A percentile compares a stretch with the other conserved stretches of the same genome.
Evolutionary conservation across 2,329 filamentous ascomycete species (phyloP).

Genomic region (Ophiocordyceps robertsii): DNA sequence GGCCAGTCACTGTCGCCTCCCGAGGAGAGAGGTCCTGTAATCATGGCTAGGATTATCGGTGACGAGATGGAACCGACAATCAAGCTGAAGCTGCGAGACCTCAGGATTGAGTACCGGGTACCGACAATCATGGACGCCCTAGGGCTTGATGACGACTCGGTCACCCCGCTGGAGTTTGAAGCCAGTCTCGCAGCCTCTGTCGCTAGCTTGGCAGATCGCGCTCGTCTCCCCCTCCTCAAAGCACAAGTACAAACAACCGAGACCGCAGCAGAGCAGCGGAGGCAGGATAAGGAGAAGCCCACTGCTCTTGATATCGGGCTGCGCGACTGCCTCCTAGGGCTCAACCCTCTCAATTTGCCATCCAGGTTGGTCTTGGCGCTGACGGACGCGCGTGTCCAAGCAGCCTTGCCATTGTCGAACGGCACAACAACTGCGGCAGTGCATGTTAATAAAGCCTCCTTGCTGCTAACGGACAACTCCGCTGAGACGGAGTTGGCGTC

Average conservation of each 20-base stretch:
- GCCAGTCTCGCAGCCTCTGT: constrained; percentile 67
- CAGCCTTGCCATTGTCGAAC: constrained; percentile 52
- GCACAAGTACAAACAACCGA: constrained; percentile 1
- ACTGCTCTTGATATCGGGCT: constrained; percentile 62
- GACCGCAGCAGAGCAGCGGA: background rate
- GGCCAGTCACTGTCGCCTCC: constrained; percentile 48
- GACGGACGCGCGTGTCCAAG: constrained; percentile 61
- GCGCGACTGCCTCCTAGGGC: constrained; percentile 66
- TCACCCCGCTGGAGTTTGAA: constrained; percentile 60
- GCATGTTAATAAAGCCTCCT: constrained; percentile 64
- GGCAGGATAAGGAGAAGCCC: constrained; percentile 17
- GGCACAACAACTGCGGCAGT: constrained; percentile 49
- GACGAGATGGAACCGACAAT: constrained; percentile 89
- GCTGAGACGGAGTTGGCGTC: constrained; percentile 14
- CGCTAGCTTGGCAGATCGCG: constrained; percentile 57
- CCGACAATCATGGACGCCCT: constrained; percentile 70
- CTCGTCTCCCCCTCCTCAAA: constrained; percentile 32
- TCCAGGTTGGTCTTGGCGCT: constrained; percentile 72
- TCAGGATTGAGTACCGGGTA: constrained; percentile 81
- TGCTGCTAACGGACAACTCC: constrained; percentile 72
- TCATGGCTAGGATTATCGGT: constrained; percentile 83
- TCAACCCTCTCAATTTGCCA: constrained; percentile 64
- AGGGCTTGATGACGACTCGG: constrained; percentile 47
- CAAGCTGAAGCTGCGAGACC: constrained; percentile 74
- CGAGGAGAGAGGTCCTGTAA: constrained; percentile 30